Evolutionary conservation across 768 basidiomycete species (phyloP), one percentile per base, ranked within the genome.

Genomic region (Russula brevipes): DNA sequence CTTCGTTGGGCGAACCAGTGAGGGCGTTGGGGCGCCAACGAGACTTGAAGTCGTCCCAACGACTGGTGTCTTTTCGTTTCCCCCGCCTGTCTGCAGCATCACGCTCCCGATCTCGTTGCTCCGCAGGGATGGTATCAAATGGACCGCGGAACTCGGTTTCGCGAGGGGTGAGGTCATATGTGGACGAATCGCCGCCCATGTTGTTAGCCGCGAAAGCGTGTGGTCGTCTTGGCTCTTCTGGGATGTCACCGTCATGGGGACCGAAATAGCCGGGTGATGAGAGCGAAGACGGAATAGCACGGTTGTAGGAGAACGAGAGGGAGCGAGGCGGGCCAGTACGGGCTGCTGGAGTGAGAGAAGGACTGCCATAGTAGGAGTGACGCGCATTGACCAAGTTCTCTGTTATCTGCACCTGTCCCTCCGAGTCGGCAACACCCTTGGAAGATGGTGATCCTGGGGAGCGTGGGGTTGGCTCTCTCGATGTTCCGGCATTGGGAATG

Each of bases 61-160:
- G 72, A 35, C 53, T 45, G 17, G 62, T 76, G 51, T 84, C 82
- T 49, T 81, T 76, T 50, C 74, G 77, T 75, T 82, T 84, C 17
- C 82, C 82, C 68, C 84, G 84, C 62, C 76, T 80, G 66, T 87
- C 85, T 3, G 69, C 69, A 2, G 65, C 59, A 31, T 78, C 78
- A 24, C 77, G 78, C 53, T 76, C 73, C 49, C 76, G 73, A 59
- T 77, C 79, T 41, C 71, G 65, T 45, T 74, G 72, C 41, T 76
- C 75, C 9, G 66, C 70, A 46, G 73, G 72, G 7, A 68, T 63
- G 59, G 74, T 75, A 67, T 89, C 86, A 59, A 90, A 72, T 8
- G 80, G 87, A 49, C 85, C 82, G 31, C 89, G 82, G 70, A 89
- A 89, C 41, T 79, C 78, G 10, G 80, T 75, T 46, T 74, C 74